Base-by-base conservation (phyloP, 1,284 basidiomycete genomes). In the Austroboletus novae-zelandiae region DNA sequence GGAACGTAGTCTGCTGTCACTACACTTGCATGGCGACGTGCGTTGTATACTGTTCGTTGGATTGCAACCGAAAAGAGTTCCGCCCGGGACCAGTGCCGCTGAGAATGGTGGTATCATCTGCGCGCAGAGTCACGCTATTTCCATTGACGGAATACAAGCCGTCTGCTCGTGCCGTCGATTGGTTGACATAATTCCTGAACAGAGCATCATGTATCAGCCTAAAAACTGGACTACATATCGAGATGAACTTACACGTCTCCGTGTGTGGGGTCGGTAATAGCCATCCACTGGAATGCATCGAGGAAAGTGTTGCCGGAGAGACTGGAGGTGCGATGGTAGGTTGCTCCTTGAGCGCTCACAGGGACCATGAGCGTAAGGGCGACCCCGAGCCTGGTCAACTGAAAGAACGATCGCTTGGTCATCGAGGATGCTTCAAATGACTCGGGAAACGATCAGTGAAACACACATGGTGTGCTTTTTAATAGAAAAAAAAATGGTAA, bases 141-240 rank as follows among this genome's bases (percentile, higher is more conserved):
- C 65, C 69, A 31, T 69, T 70, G 1, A 78, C 68, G 43, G 68
- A 80, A 13, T 77, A 78, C 48, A 83, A 61, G 51, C 80, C 79
- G 18, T 71, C 56, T 20, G 60, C 59, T 36, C 59, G 50, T 0
- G 80, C 80, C 0, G 75, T 78, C 4, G 65, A 51, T 47, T 71
- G 55, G 54, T 69, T 56, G 39, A 83, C 78, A 53, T 83, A 83
- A 23, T 39, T 39, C 18, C 37, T 39, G 20, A 23, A 23, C 20
- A 23, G 20, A 23, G 20, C 20, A 23, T 23, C 20, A 23, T 23
- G 20, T 23, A 23, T 23, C 20, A 23, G 20, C 20, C 20, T 23
- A 4, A 23, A 4, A 23, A 23, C 20, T 23, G 4, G 20, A 23
- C 20, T 23, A 23, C 20, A 23, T 23, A 4, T 23, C 20, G 34